Evolutionary conservation across 768 basidiomycete genomes (phyloP).

Genomic region (Boletus reticuloceps): DNA sequence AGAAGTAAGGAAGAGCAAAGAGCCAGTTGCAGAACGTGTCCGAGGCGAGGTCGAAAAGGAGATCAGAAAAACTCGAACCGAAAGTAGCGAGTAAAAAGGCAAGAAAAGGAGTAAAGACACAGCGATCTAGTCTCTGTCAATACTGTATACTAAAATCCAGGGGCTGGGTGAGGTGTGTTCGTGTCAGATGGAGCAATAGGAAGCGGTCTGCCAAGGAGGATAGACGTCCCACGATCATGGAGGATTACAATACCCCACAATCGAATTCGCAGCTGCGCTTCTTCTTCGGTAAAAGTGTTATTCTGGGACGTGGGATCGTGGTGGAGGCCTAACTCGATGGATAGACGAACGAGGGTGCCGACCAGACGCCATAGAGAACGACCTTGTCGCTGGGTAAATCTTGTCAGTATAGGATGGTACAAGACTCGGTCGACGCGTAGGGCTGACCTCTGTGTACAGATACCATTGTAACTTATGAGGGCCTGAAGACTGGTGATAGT

Average conservation of each 20-base stretch:
- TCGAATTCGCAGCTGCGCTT: constrained; percentile 74
- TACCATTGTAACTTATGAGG: constrained; percentile 83
- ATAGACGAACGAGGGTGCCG: constrained; percentile 77
- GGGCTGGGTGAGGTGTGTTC: constrained; percentile 63
- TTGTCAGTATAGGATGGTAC: constrained; percentile 3
- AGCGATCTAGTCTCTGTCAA: too few relatives aligned
- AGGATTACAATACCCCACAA: constrained; percentile 84
- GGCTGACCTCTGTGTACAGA: constrained; percentile 77
- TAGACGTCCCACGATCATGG: constrained; percentile 85
- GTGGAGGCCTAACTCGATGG: constrained; percentile 82
- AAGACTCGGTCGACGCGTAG: background rate
- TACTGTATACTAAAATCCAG: constrained; percentile 38
- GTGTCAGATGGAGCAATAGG: constrained; percentile 81
- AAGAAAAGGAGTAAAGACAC: too few relatives aligned
- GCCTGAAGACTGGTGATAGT: constrained; percentile 82
- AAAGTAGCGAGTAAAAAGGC: too few relatives aligned
- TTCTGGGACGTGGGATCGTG: constrained; percentile 76
- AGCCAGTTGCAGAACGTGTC: too few relatives aligned
- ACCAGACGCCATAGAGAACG: constrained; percentile 86
- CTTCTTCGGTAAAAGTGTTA: constrained; percentile 65
- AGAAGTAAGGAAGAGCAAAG: too few relatives aligned
- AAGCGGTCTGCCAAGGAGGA: constrained; percentile 79
- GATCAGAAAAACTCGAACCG: too few relatives aligned
- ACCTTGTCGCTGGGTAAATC: constrained; percentile 67
- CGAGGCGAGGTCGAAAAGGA: too few relatives aligned